These are phyloP conservation scores for Ramularia endophylla DNA, from an alignment of 2,329 filamentous ascomycete species.

Conservation along the genomic window DNA sequence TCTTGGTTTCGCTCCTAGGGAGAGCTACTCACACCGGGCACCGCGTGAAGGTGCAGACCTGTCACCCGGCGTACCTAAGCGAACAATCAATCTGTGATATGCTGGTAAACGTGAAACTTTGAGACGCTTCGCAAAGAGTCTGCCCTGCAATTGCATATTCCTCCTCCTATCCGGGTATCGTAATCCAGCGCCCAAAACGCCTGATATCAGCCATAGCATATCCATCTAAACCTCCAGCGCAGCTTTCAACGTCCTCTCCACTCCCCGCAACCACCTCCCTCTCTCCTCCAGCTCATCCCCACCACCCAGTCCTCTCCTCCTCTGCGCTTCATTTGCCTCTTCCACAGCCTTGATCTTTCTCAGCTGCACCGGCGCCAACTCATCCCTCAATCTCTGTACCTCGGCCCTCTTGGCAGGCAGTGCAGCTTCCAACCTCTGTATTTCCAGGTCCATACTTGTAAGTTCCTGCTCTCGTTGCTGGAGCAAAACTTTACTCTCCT, in stretches of 20 bases:
- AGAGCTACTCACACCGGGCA: too few species aligned
- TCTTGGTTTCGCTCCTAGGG: too few species aligned
- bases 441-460: slow-evolving; percentile 37
- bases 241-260: slow-evolving; percentile 57
- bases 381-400: slow-evolving; percentile 59
- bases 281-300: slow-evolving; percentile 70
- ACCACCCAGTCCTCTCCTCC: slow-evolving; percentile 61
- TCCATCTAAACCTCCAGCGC: slow-evolving; percentile 50
- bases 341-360: slow-evolving; percentile 59
- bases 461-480: slow-evolving; percentile 37
- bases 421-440: slow-evolving; percentile 51
- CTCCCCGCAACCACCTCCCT: slow-evolving; percentile 67
- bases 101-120: too few species aligned
- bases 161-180: too few species aligned
- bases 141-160: too few species aligned
- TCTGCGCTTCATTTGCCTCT: slow-evolving; percentile 64
- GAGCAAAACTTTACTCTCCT: slow-evolving; percentile 37
- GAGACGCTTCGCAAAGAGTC: too few species aligned
- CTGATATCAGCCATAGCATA: slow-evolving; percentile 18
- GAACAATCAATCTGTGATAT: too few species aligned
- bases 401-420: slow-evolving; percentile 62
- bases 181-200: too few species aligned
- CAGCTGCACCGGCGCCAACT: slow-evolving; percentile 62
- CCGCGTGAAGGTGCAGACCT: too few species aligned
- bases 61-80: too few species aligned